Evolutionary conservation across 441 rosid species (phyloP), one percentile per base, ranked within the genome.

Genomic region (Euphorbia celastroides): DNA sequence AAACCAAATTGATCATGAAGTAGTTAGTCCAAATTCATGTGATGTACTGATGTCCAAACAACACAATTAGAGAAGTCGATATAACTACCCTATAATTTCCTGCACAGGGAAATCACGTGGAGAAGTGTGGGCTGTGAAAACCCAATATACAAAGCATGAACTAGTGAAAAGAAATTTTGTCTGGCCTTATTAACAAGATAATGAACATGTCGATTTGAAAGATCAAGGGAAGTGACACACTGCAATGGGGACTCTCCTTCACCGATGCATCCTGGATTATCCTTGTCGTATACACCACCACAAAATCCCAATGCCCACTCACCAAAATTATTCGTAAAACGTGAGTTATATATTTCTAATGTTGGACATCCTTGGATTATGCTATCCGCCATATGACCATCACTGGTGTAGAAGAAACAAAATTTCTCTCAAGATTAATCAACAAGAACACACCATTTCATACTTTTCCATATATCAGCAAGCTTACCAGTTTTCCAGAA

Each of bases 231-330:
- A 55, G 86, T 81, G 80, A 89, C 85, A 67, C 68, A 28, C 67
- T 75, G 74, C 81, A 93, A 78, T 51, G 84, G 81, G 51, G 65
- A 74, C 66, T 80, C 72, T 60, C 58, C 76, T 67, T 75, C 77
- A 57, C 67, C 44, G 66, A 42, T 50, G 65, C 60, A 71, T 65
- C 78, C 81, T 23, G 89, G 94, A 78, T 83, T 79, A 75, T 84
- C 90, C 78, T 89, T 87, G 59, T 77, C 82, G 76, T 74, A 78
- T 23, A 85, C 60, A 55, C 79, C 93, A 60, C 82, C 97, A 77
- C 95, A 89, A 72, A 84, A 90, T 52, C 95, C 93, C 79, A 93
- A 82, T 2, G 99, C 99, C 99, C 97, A 93, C 27, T 65, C 66
- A 51, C 95, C 92, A 72, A 77, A 93, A 67, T 82, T 90, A 51